A percentile compares a stretch with the other conserved stretches of the same genome.
Conservation (phyloP, 2,329 filamentous ascomycete genomes). For the Coniochaeta hoffmannii region DNA sequence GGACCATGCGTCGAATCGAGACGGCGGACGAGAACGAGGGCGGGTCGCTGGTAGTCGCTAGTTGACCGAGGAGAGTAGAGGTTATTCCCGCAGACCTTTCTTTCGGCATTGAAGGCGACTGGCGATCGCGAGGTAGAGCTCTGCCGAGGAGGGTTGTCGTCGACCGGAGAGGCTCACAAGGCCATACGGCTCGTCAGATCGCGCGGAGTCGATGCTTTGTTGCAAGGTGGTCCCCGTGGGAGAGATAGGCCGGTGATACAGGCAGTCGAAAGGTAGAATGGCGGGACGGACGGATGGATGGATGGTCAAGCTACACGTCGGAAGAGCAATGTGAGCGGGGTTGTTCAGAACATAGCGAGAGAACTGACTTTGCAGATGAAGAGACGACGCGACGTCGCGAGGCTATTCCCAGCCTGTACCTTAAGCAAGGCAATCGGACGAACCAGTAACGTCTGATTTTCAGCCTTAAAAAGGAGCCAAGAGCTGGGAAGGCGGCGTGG, state of each 20-base stretch:
- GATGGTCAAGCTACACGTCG: background rate
- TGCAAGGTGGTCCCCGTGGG: background rate
- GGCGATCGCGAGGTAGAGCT: background rate
- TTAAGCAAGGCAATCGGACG: background rate
- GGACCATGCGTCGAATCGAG: background rate
- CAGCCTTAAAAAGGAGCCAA: background rate
- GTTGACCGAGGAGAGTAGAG: background rate
- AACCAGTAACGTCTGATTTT: background rate
- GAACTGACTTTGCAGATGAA: background rate
- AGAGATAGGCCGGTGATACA: background rate
- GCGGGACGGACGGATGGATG: background rate
- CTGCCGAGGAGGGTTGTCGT: background rate
- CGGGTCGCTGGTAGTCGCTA: background rate
- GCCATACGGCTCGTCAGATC: background rate
- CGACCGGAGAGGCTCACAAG: background rate
- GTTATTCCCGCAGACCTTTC: constrained; percentile 1
- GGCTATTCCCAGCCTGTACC: background rate
- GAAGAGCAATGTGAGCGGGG: background rate
- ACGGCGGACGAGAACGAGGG: too few relatives aligned
- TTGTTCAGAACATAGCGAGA: background rate
- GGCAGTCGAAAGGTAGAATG: background rate
- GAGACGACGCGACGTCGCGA: background rate
- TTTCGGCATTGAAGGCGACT: constrained; percentile 1
- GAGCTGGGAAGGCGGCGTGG: background rate
- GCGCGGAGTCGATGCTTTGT: background rate